These are phyloP conservation scores for Solanum hybrid DNA, from an alignment of 305 asterid genomes.

Conservation along the genomic window DNA sequence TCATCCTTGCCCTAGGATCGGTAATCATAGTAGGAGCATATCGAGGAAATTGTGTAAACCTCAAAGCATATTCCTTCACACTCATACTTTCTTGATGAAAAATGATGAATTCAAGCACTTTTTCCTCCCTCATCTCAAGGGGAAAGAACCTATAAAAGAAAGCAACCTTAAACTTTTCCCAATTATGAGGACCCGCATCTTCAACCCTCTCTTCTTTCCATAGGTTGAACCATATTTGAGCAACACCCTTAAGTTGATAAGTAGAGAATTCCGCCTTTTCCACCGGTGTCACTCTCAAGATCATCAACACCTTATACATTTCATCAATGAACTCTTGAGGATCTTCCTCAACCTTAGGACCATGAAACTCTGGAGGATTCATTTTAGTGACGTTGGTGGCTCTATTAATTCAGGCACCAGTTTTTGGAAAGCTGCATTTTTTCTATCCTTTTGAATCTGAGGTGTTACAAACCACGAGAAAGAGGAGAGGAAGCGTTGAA, in stretches of 20 bases:
- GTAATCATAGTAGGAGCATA: neutral
- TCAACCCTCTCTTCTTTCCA: neutral
- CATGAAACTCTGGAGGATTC: neutral
- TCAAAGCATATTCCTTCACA: neutral
- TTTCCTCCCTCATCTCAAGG: neutral
- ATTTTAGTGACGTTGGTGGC: neutral
- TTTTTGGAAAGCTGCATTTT: neutral
- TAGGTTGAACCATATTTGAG: neutral
- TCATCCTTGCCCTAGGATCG: neutral
- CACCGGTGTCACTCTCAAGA: neutral
- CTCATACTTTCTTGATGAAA: neutral
- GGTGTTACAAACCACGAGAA: neutral
- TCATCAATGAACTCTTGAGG: neutral
- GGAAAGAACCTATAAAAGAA: no score
- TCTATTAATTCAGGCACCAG: neutral
- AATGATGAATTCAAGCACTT: neutral
- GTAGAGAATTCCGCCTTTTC: neutral
- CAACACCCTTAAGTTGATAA: neutral
- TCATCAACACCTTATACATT: neutral
- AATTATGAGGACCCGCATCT: neutral
- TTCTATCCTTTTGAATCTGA: no score
- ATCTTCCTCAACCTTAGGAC: neutral
- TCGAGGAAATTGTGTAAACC: neutral
- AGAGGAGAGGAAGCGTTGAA: neutral
- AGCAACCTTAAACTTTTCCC: neutral